phyloP scores from a whole-genome alignment of 805 yeast genomes.

The Helenozyma baotianmanensis region DNA sequence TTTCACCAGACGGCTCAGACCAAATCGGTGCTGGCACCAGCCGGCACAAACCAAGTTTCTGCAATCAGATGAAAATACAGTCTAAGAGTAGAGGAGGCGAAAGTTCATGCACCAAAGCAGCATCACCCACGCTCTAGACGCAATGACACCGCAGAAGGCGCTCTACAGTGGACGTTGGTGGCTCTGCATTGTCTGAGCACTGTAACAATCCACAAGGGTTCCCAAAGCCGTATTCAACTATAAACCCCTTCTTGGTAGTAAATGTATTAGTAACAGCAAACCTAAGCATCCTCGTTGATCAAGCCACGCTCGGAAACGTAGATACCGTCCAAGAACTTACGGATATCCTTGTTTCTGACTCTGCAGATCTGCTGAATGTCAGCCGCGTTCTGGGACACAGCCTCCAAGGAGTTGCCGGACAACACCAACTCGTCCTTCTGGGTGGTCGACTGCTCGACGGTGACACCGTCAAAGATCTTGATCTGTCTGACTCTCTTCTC shows the following conservation, averaged over 20 bases:
- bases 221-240: constrained; percentile 27
- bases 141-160: no score
- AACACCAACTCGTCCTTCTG: constrained; percentile 94
- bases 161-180: constrained; percentile 41
- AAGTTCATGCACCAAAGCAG: no score
- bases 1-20: no score
- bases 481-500: constrained; percentile 95
- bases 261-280: constrained; percentile 22
- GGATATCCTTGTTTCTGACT: constrained; percentile 99
- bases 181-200: constrained; percentile 43
- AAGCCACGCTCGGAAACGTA: constrained; percentile 95
- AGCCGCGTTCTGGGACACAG: constrained; percentile 97
- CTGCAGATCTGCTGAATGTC: constrained; percentile 97
- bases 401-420: constrained; percentile 94
- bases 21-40: constrained; percentile 2
- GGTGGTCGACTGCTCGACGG: constrained; percentile 70
- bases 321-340: constrained; percentile 99
- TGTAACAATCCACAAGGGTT: constrained; percentile 32
- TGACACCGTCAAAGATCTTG: constrained; percentile 84
- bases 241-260: constrained; percentile 15
- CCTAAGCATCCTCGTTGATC: constrained; percentile 58
- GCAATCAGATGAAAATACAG: neutral
- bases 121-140: no score
- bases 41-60: constrained; percentile 1
- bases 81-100: no score